phyloP scores from a whole-genome alignment of 495 filamentous ascomycete species.

The Chaetomidium leptoderma region DNA sequence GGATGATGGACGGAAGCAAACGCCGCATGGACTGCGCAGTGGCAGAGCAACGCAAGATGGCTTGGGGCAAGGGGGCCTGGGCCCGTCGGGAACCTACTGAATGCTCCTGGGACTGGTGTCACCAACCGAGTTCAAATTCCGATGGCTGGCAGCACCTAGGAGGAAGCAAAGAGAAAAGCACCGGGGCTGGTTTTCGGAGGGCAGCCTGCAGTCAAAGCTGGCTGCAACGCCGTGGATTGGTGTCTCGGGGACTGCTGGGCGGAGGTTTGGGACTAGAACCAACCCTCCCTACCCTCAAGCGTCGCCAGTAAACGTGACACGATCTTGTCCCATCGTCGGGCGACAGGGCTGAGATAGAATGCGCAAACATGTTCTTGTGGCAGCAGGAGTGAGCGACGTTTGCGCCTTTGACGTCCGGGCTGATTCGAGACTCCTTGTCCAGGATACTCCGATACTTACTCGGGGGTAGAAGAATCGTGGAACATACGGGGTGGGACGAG shows the following conservation, averaged over 20 bases:
- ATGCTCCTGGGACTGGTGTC: constrained; percentile 1
- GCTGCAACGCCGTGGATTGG: neutral
- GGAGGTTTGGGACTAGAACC: neutral
- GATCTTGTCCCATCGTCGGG: neutral
- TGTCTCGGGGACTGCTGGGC: neutral
- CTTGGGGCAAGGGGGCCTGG: neutral
- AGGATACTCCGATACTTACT: no score
- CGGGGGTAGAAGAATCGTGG: neutral
- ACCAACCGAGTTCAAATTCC: constrained; percentile 4
- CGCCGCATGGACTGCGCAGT: neutral
- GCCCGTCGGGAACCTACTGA: constrained; percentile 3
- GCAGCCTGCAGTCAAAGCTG: neutral
- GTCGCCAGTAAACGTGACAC: no score
- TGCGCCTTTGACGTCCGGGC: no score
- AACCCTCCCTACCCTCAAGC: neutral
- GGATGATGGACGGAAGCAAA: constrained; percentile 1
- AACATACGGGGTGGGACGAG: neutral
- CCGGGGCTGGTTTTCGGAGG: neutral
- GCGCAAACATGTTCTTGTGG: no score
- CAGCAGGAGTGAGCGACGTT: no score
- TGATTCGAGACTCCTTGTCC: no score
- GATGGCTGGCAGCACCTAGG: neutral
- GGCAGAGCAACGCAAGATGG: constrained; percentile 1
- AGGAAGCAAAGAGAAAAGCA: neutral
- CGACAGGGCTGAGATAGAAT: no score